Conservation (phyloP, 2,329 filamentous ascomycete species). For the Neofusicoccum sp. region DNA sequence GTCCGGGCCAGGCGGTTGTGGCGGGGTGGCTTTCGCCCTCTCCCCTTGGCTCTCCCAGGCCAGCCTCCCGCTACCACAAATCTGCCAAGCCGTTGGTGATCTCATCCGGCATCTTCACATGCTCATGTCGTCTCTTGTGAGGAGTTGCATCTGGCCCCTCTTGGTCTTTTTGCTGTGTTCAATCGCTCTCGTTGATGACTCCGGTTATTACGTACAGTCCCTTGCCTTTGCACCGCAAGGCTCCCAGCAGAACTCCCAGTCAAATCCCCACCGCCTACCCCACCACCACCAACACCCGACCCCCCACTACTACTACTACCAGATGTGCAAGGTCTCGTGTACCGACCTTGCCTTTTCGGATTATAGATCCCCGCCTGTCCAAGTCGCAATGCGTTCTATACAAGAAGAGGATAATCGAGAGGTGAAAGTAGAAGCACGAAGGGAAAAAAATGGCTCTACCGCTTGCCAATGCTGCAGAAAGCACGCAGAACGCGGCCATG, state of each 20-base stretch:
- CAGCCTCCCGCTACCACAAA: not conserved
- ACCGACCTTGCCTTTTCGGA: conserved; percentile 1
- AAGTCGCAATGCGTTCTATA: conserved; percentile 17
- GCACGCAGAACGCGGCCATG: not conserved
- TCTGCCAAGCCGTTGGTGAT: not conserved
- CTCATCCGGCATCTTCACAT: conserved; percentile 6
- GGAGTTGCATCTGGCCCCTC: too few species aligned
- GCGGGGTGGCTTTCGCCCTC: conserved; percentile 4
- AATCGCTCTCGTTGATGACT: conserved; percentile 5
- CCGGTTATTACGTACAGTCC: conserved; percentile 16
- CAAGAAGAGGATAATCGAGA: conserved; percentile 15
- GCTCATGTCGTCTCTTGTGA: not conserved
- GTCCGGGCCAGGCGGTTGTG: not conserved
- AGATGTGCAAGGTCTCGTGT: not conserved
- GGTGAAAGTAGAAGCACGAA: conserved; percentile 9
- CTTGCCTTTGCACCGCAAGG: conserved; percentile 9
- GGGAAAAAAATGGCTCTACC: conserved; percentile 3
- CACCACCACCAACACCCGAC: conserved; percentile 7
- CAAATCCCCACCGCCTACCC: not conserved
- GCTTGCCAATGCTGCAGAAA: conserved; percentile 3
- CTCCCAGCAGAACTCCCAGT: conserved; percentile 11
- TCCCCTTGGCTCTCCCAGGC: not conserved
- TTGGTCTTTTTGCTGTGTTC: not conserved
- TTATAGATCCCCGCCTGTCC: conserved; percentile 4
- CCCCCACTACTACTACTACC: not conserved